These are phyloP conservation scores for Chrysoporthe deuterocubensis DNA, from an alignment of 2,329 filamentous ascomycete genomes.

Conservation along the genomic window DNA sequence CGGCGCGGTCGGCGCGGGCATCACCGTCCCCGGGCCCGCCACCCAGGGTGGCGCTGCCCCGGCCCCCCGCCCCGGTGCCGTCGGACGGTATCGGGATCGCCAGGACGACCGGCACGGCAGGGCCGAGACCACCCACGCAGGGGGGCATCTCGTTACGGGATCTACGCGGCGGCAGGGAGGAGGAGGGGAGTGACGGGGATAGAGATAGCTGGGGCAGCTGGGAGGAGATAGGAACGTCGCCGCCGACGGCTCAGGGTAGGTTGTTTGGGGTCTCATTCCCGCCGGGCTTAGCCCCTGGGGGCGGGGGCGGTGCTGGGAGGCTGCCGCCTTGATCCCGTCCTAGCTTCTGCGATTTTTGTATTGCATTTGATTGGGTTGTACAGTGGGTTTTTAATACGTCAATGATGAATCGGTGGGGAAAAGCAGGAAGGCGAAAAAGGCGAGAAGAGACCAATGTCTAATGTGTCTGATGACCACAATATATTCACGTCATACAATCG, in stretches of 20 bases:
- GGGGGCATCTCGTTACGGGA: background rate
- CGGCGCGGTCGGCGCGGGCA: background rate
- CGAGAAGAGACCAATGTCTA: background rate
- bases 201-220: conserved; percentile 27
- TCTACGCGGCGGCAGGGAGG: background rate
- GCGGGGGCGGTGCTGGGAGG: background rate
- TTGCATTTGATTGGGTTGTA: background rate
- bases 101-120: conserved; percentile 12
- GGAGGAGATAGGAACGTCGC: conserved; percentile 6
- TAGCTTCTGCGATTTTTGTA: background rate
- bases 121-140: background rate
- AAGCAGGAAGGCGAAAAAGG: background rate
- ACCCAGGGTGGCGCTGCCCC: conserved; percentile 21
- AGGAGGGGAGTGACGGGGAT: background rate
- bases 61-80: conserved; percentile 12
- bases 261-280: conserved; percentile 22
- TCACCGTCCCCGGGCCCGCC: conserved; percentile 18
- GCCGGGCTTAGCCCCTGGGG: background rate
- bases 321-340: background rate
- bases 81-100: conserved; percentile 20
- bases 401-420: background rate
- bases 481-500: background rate
- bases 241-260: background rate
- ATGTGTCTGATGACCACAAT: background rate
- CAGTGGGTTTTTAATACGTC: background rate